Percentiles rank a stretch among this genome's conserved stretches.
These are phyloP conservation scores for Pinus albicaulis DNA, from an alignment of 75 land plant species.

Conservation along the genomic window DNA sequence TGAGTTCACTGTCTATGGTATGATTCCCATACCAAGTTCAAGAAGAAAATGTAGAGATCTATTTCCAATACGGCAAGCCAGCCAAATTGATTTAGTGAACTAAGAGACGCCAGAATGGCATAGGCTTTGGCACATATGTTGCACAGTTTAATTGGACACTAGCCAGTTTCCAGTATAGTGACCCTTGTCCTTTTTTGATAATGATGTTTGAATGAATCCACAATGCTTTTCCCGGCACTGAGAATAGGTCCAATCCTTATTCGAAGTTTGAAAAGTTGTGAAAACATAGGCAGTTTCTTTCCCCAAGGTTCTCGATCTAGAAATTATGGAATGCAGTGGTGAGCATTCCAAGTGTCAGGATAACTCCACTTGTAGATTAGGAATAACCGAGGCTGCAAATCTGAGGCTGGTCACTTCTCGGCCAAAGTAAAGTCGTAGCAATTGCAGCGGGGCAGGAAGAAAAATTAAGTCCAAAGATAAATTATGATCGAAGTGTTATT, in stretches of 20 bases:
- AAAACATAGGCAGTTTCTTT: no score
- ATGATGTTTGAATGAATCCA: no score
- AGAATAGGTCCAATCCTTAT: no score
- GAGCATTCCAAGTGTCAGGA: conserved; percentile 26
- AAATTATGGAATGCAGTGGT: conserved; percentile 27
- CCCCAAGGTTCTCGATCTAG: not conserved
- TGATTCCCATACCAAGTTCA: conserved; percentile 78
- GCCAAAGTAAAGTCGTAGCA: no score
- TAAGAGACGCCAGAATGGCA: conserved; percentile 26
- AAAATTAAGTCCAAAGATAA: no score
- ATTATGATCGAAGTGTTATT: no score
- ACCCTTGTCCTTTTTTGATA: no score
- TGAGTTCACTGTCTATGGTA: conserved; percentile 90
- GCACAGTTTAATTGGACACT: conserved; percentile 9
- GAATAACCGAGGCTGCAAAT: no score
- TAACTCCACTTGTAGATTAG: conserved; percentile 32
- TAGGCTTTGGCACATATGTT: conserved; percentile 21
- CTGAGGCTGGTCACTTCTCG: no score
- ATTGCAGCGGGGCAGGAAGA: no score
- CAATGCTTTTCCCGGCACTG: no score
- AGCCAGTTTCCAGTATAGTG: conserved; percentile 21
- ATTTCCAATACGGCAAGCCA: conserved; percentile 62
- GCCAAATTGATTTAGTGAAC: conserved; percentile 71
- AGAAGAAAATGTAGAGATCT: conserved; percentile 50
- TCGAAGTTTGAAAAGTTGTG: no score